Base-by-base conservation (phyloP, 345 rosid species). In the Linum trigynum region DNA sequence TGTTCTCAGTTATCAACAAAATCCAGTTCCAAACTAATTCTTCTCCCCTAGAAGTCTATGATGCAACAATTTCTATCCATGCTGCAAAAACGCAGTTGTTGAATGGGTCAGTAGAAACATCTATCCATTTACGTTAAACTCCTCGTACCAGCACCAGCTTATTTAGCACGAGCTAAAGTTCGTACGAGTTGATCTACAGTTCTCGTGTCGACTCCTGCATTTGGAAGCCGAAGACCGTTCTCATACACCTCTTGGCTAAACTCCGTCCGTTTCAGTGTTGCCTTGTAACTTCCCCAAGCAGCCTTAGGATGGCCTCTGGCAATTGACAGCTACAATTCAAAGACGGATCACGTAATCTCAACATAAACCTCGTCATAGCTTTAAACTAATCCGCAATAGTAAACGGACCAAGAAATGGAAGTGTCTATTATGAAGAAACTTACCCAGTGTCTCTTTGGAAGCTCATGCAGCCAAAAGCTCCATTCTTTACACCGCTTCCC, bases 301-400 rank as follows among this genome's bases (percentile, higher is more conserved):
- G 57, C 72, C 64, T 62, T 71, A 39, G 92, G 92, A 67, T 72
- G 85, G 62, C 81, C 92, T 65, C 79, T 84, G 4, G 89, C 92
- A 4, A 84, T 38, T n/a, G 86, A 76, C 38, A 74, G 82, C 92
- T 86, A 78, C 71, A 68, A 63, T 69, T 38, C 45, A 51, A 73
- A 9, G 61, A 36, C 39, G 1, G 17, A 8, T 14, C 11, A 57
- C 36, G 4, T n/a, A 32, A 51, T 38, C 23, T 39, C 1, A 62
- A 37, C 14, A 68, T n/a, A 41, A 15, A 23, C 16, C 5, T 38
- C 32, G 39, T 11, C 16, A 38, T 14, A 10, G 17, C 35, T 59
- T 65, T 55, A 7, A 50, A 6, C 40, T 16, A 37, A 38, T 3
- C 36, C 48, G 2, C 15, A 12, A 39, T 23, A 63, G 42, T 38